Evolutionary conservation across 116 monocot genomes (phyloP).

Genomic region (Cymodocea nodosa): DNA sequence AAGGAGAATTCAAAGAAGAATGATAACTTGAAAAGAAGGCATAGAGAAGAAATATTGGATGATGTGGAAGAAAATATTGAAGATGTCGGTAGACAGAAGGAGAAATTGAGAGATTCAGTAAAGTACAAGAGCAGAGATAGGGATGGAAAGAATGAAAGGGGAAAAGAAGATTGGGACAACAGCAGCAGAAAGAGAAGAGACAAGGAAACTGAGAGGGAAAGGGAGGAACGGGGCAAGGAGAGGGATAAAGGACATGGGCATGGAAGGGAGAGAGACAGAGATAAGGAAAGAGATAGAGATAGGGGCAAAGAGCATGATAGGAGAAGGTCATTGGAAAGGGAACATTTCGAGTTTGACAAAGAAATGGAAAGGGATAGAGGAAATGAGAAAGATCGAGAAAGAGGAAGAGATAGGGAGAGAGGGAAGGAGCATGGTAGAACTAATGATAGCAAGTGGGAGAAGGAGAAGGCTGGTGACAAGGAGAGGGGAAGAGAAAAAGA

Average conservation of each 20-base stretch:
- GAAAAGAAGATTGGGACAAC: slow-evolving; percentile 4
- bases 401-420: slow-evolving; percentile 11
- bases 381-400: slow-evolving; percentile 8
- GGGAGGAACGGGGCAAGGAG: slow-evolving; percentile 6
- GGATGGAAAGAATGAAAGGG: slow-evolving; percentile 4
- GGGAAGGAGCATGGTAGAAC: slow-evolving; percentile 14
- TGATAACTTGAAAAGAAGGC: slow-evolving; percentile 4
- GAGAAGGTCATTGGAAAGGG: slow-evolving; percentile 10
- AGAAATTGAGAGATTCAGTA: slow-evolving; percentile 4
- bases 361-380: slow-evolving; percentile 6
- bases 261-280: slow-evolving; percentile 5
- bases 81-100: slow-evolving; percentile 3
- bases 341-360: not conserved
- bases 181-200: slow-evolving; percentile 8
- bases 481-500: slow-evolving; percentile 14
- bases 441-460: slow-evolving; percentile 11
- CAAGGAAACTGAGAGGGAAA: slow-evolving; percentile 7
- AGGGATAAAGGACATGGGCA: slow-evolving; percentile 12
- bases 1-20: slow-evolving; percentile 1
- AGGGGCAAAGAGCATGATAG: slow-evolving; percentile 6
- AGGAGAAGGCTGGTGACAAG: slow-evolving; percentile 1
- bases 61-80: slow-evolving; percentile 3
- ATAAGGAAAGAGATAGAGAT: not conserved
- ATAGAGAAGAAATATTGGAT: slow-evolving; percentile 2
- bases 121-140: slow-evolving; percentile 7